Evolutionary conservation across 352 stramenopile species (phyloP).

Genomic region (Phytophthora palmivora): DNA sequence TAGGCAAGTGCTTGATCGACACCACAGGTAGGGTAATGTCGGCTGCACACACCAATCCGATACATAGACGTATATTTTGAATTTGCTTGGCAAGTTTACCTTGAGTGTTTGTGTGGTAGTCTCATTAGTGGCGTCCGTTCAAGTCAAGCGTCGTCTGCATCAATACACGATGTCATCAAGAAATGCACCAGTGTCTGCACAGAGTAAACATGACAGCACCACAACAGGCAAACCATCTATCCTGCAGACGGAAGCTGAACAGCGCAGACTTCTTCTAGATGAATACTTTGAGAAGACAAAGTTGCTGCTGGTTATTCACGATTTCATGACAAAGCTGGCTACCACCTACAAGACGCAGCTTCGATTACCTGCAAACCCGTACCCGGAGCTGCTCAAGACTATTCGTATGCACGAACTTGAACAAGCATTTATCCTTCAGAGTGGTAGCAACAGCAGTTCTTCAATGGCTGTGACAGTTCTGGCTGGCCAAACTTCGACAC

Average conservation of each 20-base stretch:
- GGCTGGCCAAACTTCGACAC: conserved; percentile 19
- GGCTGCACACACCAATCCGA: conserved; percentile 3
- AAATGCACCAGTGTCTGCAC: background rate
- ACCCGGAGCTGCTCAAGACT: conserved; percentile 36
- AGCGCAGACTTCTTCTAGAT: conserved; percentile 46
- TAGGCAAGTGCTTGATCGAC: conserved; percentile 38
- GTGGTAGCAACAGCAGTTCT: background rate
- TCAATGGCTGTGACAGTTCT: conserved; percentile 19
- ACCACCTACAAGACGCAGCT: conserved; percentile 32
- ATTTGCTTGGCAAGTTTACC: conserved; percentile 3
- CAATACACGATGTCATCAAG: conserved; percentile 13
- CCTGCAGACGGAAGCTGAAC: conserved; percentile 22
- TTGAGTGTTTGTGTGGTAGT: conserved; percentile 1
- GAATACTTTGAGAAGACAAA: conserved; percentile 52
- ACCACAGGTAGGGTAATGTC: conserved; percentile 5
- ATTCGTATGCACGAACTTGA: conserved; percentile 47
- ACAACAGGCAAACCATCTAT: conserved; percentile 8
- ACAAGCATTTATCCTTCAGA: conserved; percentile 23
- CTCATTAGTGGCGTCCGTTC: conserved; percentile 16
- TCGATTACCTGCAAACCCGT: conserved; percentile 49
- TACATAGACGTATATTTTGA: conserved; percentile 46
- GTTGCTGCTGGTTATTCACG: conserved; percentile 45
- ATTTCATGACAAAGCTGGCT: conserved; percentile 38
- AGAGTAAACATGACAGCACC: background rate
- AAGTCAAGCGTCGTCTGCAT: conserved; percentile 23